Evolutionary conservation across 2,329 filamentous ascomycete genomes (phyloP).

Genomic region (Colletotrichum sp.): DNA sequence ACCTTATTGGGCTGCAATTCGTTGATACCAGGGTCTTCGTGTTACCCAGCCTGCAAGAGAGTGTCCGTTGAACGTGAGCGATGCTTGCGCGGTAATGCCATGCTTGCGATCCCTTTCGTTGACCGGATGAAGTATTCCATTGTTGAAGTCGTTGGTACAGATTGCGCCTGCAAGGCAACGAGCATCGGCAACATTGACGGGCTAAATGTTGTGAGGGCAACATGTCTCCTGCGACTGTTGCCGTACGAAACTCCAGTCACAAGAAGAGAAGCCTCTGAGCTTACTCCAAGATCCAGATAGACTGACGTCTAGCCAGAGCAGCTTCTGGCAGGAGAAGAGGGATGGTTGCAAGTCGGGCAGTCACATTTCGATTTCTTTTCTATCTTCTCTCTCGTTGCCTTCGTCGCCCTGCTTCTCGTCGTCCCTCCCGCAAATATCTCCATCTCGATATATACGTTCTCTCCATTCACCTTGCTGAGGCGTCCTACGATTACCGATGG

Average conservation of each 20-base stretch:
- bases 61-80: not conserved
- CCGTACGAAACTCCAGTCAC: not conserved
- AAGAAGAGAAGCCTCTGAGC: not conserved
- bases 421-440: not conserved
- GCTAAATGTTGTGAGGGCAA: not conserved
- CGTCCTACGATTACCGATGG: not conserved
- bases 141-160: not conserved
- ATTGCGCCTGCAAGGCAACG: not conserved
- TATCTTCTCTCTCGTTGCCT: not conserved
- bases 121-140: not conserved
- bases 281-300: not conserved
- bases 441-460: not conserved
- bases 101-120: not conserved
- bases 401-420: not conserved
- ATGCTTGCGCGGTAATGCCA: not conserved
- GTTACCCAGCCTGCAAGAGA: not conserved
- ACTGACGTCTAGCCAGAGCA: not conserved
- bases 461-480: not conserved
- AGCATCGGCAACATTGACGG: not conserved
- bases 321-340: not conserved
- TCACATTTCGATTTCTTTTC: not conserved
- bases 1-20: not conserved
- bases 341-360: not conserved
- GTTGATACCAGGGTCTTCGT: not conserved
- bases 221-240: not conserved